Base-by-base conservation (phyloP, 2,329 filamentous ascomycete species). In the Fusarium sp. region DNA sequence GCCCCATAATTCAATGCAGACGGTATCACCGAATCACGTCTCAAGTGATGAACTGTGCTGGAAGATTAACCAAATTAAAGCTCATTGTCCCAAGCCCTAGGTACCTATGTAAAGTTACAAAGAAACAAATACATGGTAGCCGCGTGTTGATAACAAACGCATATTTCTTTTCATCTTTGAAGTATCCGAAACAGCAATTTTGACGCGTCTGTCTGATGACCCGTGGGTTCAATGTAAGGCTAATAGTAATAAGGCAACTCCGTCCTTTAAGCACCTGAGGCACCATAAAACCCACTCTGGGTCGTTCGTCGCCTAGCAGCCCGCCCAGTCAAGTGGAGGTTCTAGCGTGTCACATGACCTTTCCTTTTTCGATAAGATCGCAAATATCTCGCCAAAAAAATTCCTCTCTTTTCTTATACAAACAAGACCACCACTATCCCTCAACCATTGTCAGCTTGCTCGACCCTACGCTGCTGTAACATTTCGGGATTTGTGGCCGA, bases 401-500 rank as follows among this genome's bases (percentile, higher is more conserved):
- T 74, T 76, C 71, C 72, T 72, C 68, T 73, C 75, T 72, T 74
- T 73, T 76, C 75, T 71, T 55, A 76, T 70, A 80, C 67, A 80
- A 78, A 57, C 70, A 70, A 83, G 83, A 85, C 83, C 83, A 82
- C 81, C 78, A 77, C 81, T 73, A 70, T 73, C 70, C 71, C 65
- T 79, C 80, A 79, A 80, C 79, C 75, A 81, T 80, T 77, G 80
- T 77, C 78, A 79, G 80, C 77, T 60, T 74, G 71, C 63, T 77
- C 71, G 75, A 72, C 56, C 68, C 67, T 73, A 79, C 76, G 78
- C 77, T 79, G 76, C 84, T 86, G 86, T 79, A 71, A 75, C 82
- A 83, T 83, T 46, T 79, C 81, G 80, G 82, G 84, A 83, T 84
- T 79, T 62, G 83, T 85, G 82, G 87, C 88, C 87, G 77, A 89